Evolutionary conservation across 176 grass and related monocot species (phyloP), one percentile per base, ranked within the genome.

Genomic region (Olyra latifolia): DNA sequence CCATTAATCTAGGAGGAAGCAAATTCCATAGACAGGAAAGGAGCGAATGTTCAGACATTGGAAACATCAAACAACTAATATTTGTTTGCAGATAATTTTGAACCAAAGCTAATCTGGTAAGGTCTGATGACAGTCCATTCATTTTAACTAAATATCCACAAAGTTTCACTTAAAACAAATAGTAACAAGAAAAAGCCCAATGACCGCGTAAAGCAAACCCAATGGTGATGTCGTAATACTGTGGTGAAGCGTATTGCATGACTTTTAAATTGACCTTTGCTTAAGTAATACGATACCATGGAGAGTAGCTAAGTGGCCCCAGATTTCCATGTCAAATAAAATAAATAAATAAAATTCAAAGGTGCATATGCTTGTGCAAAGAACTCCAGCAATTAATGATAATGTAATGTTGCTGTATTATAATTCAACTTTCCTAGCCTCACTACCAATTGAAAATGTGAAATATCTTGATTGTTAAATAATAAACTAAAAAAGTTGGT

Each of bases 101-200:
- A 35, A 42, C 40, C 47, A 72, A 56, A 71, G 6, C 17, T 45
- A 45, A 23, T 45, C 43, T 10, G 20, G 22, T 67, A 39, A 66
- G 43, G 43, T 1, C 48, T 65, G 69, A 60, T 75, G 29, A 32
- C 28, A 74, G 38, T 87, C 19, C 11, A 41, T 50, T 48, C 48
- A 66, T 20, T 67, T 81, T 86, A 17, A 80, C 19, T 66, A 59
- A 60, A 66, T 10, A 77, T 77, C 10, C 52, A 70, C 43, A 10
- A 52, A 61, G 7, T 27, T 75, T 42, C 49, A 42, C 62, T 80
- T 58, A 75, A 60, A 74, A 15, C 29, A 49, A 80, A 27, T 4
- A n/a, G 8, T 4, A 46, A 29, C 1, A 17, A 25, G 8, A 59
- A 11, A 4, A 48, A 11, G 24, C 15, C 43, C 68, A 65, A 56